These are phyloP conservation scores for Salvia splendens DNA, from an alignment of 257 asterid species.

Conservation along the genomic window DNA sequence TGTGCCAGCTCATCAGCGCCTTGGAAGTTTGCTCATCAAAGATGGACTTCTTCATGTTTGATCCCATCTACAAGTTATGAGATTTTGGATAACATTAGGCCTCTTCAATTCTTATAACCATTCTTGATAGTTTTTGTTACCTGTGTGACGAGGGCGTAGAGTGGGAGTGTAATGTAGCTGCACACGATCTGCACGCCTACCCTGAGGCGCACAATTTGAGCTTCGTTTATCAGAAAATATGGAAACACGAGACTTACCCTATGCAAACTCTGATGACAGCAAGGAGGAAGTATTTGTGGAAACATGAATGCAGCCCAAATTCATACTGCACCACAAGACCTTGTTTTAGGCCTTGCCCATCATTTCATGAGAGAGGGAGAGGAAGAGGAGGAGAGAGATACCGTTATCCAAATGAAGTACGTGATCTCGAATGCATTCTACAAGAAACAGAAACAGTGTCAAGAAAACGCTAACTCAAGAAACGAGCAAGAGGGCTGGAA, in stretches of 20 bases:
- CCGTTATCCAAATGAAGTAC: slow-evolving; percentile 86
- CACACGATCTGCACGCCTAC: slow-evolving; percentile 69
- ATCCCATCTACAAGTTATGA: slow-evolving; percentile 68
- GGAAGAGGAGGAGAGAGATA: slow-evolving; percentile 27
- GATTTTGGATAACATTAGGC: not conserved
- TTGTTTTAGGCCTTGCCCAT: not conserved
- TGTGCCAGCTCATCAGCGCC: slow-evolving; percentile 88
- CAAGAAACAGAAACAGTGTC: slow-evolving; percentile 5
- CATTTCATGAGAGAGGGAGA: not conserved
- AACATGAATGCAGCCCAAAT: slow-evolving; percentile 86
- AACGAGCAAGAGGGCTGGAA: not conserved
- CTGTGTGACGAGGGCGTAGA: slow-evolving; percentile 96
- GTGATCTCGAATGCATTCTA: slow-evolving; percentile 99
- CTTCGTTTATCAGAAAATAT: not conserved
- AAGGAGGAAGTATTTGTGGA: slow-evolving; percentile 58
- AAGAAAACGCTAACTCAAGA: not conserved
- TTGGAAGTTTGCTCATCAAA: slow-evolving; percentile 92
- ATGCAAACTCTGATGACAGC: slow-evolving; percentile 66
- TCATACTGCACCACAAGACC: slow-evolving; percentile 68
- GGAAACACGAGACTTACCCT: slow-evolving; percentile 60
- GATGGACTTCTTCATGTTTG: slow-evolving; percentile 81
- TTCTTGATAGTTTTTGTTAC: slow-evolving; percentile 31
- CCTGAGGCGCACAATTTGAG: slow-evolving; percentile 44
- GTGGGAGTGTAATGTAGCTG: slow-evolving; percentile 95
- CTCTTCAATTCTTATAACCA: not conserved